Evolutionary conservation across 2,329 filamentous ascomycete genomes (phyloP).

Genomic region (Volutella citrinella): DNA sequence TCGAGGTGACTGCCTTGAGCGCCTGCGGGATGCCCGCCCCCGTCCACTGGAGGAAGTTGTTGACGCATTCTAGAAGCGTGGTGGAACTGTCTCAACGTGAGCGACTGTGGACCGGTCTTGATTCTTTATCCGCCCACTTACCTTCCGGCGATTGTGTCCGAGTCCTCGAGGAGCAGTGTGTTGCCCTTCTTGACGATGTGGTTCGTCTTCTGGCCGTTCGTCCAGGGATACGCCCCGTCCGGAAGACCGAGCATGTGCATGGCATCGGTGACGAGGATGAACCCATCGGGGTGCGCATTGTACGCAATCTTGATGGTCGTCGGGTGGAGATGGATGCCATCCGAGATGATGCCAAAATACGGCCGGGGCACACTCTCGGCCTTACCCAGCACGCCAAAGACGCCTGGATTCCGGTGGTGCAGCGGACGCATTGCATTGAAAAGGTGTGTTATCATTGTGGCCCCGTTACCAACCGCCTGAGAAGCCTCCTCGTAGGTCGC

Average conservation of each 20-base stretch:
- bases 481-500: constrained; percentile 82
- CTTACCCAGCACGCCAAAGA: constrained; percentile 80
- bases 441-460: constrained; percentile 86
- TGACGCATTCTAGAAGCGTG: constrained; percentile 76
- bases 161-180: constrained; percentile 72
- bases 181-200: constrained; percentile 68
- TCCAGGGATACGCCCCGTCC: constrained; percentile 84
- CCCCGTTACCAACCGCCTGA: constrained; percentile 67
- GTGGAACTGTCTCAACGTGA: constrained; percentile 61
- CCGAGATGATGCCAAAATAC: constrained; percentile 85
- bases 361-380: constrained; percentile 59
- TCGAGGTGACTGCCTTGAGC: constrained; percentile 69
- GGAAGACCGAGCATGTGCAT: constrained; percentile 84
- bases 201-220: constrained; percentile 61
- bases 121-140: too few species aligned
- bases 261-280: constrained; percentile 88
- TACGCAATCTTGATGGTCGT: constrained; percentile 87
- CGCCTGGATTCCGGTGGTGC: constrained; percentile 85
- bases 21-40: constrained; percentile 66
- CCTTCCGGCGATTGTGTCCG: constrained; percentile 76
- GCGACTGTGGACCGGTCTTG: too few species aligned
- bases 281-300: constrained; percentile 78
- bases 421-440: constrained; percentile 94
- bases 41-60: constrained; percentile 76
- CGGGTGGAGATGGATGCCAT: constrained; percentile 87